Conservation (phyloP, 257 asterid genomes). For the Scutellaria minor region DNA sequence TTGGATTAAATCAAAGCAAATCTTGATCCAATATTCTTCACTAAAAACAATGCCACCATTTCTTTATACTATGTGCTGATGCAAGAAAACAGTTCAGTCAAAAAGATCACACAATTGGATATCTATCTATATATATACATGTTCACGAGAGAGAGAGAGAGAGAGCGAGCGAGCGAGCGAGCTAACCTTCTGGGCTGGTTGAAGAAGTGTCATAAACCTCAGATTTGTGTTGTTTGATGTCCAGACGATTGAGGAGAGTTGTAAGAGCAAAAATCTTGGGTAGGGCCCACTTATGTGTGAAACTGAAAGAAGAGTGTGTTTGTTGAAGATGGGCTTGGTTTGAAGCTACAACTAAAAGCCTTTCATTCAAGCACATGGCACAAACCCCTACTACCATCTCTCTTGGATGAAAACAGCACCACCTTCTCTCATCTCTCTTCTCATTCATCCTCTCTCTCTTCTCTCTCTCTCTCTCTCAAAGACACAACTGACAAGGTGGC, state of each 20-base stretch:
- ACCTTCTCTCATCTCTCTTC: slow-evolving; percentile 40
- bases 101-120: slow-evolving; percentile 9
- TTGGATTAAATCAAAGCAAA: slow-evolving; percentile 29
- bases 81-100: slow-evolving; percentile 4
- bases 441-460: slow-evolving; percentile 34
- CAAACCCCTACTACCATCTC: slow-evolving; percentile 71
- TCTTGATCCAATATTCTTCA: slow-evolving; percentile 34
- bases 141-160: neutral
- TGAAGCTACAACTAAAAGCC: slow-evolving; percentile 69
- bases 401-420: slow-evolving; percentile 69
- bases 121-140: neutral
- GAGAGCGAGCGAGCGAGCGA: no score
- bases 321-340: slow-evolving; percentile 39
- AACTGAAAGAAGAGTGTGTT: slow-evolving; percentile 10
- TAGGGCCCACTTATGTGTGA: slow-evolving; percentile 34
- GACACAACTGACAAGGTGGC: slow-evolving; percentile 16
- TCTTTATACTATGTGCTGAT: slow-evolving; percentile 8
- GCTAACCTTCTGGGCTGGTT: slow-evolving; percentile 75
- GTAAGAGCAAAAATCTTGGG: slow-evolving; percentile 71
- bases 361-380: slow-evolving; percentile 76
- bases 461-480: slow-evolving; percentile 2
- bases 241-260: slow-evolving; percentile 57
- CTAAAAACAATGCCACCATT: slow-evolving; percentile 34
- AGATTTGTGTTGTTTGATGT: slow-evolving; percentile 48
- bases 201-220: slow-evolving; percentile 46